Base-by-base conservation (phyloP, 495 filamentous ascomycete species). In the Podospora appendiculata region DNA sequence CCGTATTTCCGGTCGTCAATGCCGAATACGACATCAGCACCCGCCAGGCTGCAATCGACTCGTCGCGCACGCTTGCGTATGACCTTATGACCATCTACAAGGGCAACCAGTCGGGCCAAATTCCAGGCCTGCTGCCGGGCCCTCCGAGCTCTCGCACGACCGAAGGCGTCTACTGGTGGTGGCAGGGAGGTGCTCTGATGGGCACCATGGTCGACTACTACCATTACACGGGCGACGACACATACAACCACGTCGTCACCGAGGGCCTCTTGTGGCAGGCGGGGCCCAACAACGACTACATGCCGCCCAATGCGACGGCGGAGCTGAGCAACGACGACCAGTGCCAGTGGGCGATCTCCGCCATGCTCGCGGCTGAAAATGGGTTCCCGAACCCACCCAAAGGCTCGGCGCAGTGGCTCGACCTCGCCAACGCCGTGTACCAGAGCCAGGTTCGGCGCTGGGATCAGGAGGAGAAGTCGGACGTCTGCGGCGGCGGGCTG, bases 271-370 rank as follows among this genome's bases (percentile, higher is more conserved):
- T 86, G 43, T 77, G 66, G 64, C 86, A 89, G 55, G 73, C 74
- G 48, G 85, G 83, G 6, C 70, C 70, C 41, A 68, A 79, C 43
- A 73, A 84, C 52, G 61, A 66, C 43, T 89, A 79, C 62, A 80
- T 85, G 66, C 80, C 83, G 34, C 70, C 71, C 4, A 90, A 91
- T 62, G 84, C 87, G 54, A 87, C 82, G 32, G 80, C 80, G 48
- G 82, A 84, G 0, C 75, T 86, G 41, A 87, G 88, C 33, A 91
- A 91, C 60, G 87, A 91, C 58, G 88, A 91, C 54, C 87, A 91
- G 65, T 84, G 84, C 1, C 90, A 90, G 61, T 94, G 89, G 89
- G 87, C 74, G 16, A 73, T 43, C 10, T 9, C 44, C 11, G 49
- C 32, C 38, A 41, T 46, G 52, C 17, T 14, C 1, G 45, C 45